Conservation (phyloP, 345 rosid species). For the Xanthoceras sorbifolium region DNA sequence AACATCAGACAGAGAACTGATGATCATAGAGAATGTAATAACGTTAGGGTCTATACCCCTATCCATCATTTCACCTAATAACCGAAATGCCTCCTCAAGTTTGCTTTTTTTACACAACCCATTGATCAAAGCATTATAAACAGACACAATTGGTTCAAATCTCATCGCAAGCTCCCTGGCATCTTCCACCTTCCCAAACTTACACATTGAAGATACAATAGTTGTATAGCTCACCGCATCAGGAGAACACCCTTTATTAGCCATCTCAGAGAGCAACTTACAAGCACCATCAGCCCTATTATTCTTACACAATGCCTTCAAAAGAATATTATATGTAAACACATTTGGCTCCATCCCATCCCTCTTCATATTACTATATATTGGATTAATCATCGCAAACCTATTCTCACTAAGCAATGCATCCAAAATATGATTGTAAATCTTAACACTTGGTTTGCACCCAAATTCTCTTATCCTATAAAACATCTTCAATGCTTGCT, state of each 20-base stretch:
- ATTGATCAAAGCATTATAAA: conserved; percentile 71
- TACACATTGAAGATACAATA: conserved; percentile 74
- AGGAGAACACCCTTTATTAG: conserved; percentile 62
- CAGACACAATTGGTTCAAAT: conserved; percentile 53
- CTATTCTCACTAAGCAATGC: conserved; percentile 65
- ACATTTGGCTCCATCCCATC: conserved; percentile 83
- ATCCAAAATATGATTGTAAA: conserved; percentile 81
- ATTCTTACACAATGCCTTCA: conserved; percentile 89
- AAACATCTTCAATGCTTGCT: conserved; percentile 79
- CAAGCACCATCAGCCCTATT: conserved; percentile 69
- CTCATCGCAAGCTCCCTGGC: conserved; percentile 58
- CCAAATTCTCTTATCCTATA: conserved; percentile 80
- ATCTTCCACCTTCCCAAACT: conserved; percentile 64
- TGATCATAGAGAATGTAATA: conserved; percentile 68
- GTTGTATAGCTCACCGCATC: conserved; percentile 84
- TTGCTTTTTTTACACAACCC: conserved; percentile 60
- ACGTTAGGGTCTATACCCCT: conserved; percentile 62
- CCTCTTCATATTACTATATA: conserved; percentile 78
- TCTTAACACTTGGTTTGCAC: conserved; percentile 72
- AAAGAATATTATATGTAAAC: conserved; percentile 73
- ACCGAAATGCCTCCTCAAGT: conserved; percentile 50
- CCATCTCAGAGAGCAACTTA: conserved; percentile 77
- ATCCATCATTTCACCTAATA: conserved; percentile 55
- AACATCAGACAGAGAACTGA: conserved; percentile 53
- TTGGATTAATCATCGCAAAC: conserved; percentile 65